phyloP scores from a whole-genome alignment of 1,139 yeast species.

The Trichomonascaceae sp. region DNA sequence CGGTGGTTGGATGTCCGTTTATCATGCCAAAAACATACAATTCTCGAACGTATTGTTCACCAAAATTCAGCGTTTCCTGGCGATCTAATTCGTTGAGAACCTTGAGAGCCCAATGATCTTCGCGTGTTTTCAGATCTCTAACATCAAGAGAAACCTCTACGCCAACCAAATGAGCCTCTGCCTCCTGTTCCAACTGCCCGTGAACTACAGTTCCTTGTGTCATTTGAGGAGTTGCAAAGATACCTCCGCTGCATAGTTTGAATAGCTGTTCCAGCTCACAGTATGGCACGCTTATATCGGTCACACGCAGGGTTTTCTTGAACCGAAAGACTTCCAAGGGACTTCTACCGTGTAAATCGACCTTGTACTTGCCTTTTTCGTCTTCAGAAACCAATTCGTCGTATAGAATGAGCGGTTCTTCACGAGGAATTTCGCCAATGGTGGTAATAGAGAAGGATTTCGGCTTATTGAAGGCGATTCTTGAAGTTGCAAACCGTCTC shows the following conservation, averaged over 20 bases:
- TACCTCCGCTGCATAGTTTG: slow-evolving; percentile 11
- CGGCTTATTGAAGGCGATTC: background rate
- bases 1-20: slow-evolving; percentile 22
- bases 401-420: background rate
- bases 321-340: slow-evolving; percentile 16
- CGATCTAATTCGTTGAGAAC: slow-evolving; percentile 10
- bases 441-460: background rate
- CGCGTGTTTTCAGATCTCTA: slow-evolving; percentile 5
- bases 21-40: slow-evolving; percentile 28
- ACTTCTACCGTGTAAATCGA: slow-evolving; percentile 4
- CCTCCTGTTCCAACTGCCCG: slow-evolving; percentile 22
- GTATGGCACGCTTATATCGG: slow-evolving; percentile 25
- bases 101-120: slow-evolving; percentile 20
- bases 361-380: slow-evolving; percentile 7
- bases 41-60: slow-evolving; percentile 24
- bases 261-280: slow-evolving; percentile 27
- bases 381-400: background rate
- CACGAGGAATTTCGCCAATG: background rate
- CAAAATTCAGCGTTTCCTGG: slow-evolving; percentile 10
- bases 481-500: background rate
- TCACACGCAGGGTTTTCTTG: slow-evolving; percentile 22
- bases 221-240: slow-evolving; percentile 18
- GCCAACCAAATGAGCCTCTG: slow-evolving; percentile 12
- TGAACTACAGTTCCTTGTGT: slow-evolving; percentile 27
- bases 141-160: slow-evolving; percentile 8